Base-by-base conservation (phyloP, 768 basidiomycete species). In the Guyanaporus albipodus region DNA sequence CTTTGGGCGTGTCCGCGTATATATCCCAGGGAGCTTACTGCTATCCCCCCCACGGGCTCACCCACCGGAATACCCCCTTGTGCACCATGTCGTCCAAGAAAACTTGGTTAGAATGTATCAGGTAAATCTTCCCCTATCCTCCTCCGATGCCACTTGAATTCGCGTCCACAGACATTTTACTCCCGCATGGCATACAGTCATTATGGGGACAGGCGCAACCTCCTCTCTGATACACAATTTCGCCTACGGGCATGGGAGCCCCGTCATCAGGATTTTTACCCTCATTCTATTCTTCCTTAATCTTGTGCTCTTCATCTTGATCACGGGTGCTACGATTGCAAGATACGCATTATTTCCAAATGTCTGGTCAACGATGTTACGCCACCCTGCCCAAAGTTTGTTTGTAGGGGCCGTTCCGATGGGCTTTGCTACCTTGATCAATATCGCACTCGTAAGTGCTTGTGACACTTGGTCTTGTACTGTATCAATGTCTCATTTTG, bases 191-290 rank as follows among this genome's bases (percentile, higher is more conserved):
- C 66, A 75, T 52, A 70, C 74, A 10, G 70, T 74, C 15, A 63
- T 70, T 23, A 76, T 76, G 74, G 74, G 74, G 42, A 75, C 75
- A 2, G 75, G 76, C 4, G 69, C 62, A 14, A 61, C 66, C 21
- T 68, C 70, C 11, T 57, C 69, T 38, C 59, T 76, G 23, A 50
- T 75, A 28, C 67, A 73, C 50, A 63, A 62, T 44, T 69, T 77
- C 35, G 73, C 75, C 15, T 76, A 75, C 44, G 64, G 72, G 22
- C 60, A 63, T 7, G 61, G 60, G 14, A 68, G 52, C 41, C 59
- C 61, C 14, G 42, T 60, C 42, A 59, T 73, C 44, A 62, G 64
- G 41, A 55, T 65, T 12, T 58, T 72, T 34, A 69, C 69, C 0
- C 58, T 72, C 14, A 53, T 63, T n/a, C 35, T 71, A 35, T 70